Base-by-base conservation (phyloP, 768 basidiomycete species). In the Omphalotus guepiniiformis region DNA sequence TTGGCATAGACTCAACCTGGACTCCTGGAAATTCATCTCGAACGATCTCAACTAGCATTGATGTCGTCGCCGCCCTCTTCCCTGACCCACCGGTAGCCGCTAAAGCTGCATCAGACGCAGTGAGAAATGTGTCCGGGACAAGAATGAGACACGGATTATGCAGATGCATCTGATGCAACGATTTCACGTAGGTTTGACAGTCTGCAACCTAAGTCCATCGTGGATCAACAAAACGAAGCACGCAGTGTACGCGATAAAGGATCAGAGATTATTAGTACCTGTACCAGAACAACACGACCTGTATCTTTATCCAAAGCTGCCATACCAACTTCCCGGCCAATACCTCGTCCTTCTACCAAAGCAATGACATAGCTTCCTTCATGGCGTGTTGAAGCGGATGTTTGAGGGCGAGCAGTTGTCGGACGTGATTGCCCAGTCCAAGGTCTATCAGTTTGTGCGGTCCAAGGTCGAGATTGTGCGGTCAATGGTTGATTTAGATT, bases 141-240 rank as follows among this genome's bases (percentile, higher is more conserved):
- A 95, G 72, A 29, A 95, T 72, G 19, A 84, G 68, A 9, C 65
- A 71, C 0, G 93, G 93, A 4, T 67, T 70, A 54, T 92, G 85
- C 8, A 90, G 62, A 56, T 88, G 82, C 80, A 92, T 82, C 52
- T 92, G 89, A 58, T 92, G 88, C 16, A 93, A 64, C 0, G 89
- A 88, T 63, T 93, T 93, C 50, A 91, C 83, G 53, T 92, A 94
- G 12, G 92, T 93, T 47, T 88, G 82, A 49, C 85, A 85, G 59
- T 96, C 93, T 28, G 85, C 80, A 25, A 92, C 73, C 89, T 94
- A 53, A 29, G 42, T 42, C 29, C 18, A 48, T 9, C 19, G 19
- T 26, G 43, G 38, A 18, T 30, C 46, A 48, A 38, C 25, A 29
- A 30, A 19, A n/a, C n/a, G n/a, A n/a, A n/a, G n/a, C n/a, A n/a